Percentiles rank a stretch among this genome's conserved stretches.
These are phyloP conservation scores for Abortiporus biennis DNA, from an alignment of 1,284 basidiomycete genomes.

Conservation along the genomic window DNA sequence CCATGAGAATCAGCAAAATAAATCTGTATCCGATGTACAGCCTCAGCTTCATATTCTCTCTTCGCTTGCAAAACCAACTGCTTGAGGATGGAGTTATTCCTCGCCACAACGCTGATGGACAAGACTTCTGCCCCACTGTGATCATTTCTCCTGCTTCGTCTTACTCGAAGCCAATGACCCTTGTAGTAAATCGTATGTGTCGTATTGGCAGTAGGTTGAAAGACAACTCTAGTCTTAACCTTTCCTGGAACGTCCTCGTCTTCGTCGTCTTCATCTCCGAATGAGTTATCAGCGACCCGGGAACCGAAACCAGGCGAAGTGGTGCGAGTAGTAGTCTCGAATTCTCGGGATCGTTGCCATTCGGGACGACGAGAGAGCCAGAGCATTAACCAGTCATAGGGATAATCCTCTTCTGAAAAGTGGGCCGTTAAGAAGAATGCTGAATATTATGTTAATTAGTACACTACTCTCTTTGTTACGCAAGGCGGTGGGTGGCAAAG, in stretches of 20 bases:
- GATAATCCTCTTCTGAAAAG: conserved; percentile 80
- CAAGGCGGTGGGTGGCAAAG: too few species aligned
- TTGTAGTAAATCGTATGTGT: conserved; percentile 81
- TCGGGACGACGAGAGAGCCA: conserved; percentile 76
- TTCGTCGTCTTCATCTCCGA: conserved; percentile 52
- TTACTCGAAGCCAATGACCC: conserved; percentile 74
- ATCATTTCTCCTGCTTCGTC: conserved; percentile 59
- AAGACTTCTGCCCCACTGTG: conserved; percentile 62
- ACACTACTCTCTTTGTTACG: too few species aligned
- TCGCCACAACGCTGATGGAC: conserved; percentile 75
- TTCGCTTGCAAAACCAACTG: conserved; percentile 85
- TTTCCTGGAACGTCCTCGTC: conserved; percentile 54
- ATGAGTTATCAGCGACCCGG: conserved; percentile 47
- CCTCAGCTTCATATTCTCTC: conserved; percentile 77
- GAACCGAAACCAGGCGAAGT: conserved; percentile 43
- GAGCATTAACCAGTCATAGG: conserved; percentile 79
- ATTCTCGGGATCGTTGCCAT: conserved; percentile 80
- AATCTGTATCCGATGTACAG: conserved; percentile 77
- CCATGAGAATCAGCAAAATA: conserved; percentile 85
- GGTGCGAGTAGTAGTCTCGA: conserved; percentile 75
- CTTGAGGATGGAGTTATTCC: conserved; percentile 74
- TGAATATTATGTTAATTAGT: conserved; percentile 24
- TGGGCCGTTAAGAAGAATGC: conserved; percentile 83
- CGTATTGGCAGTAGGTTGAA: conserved; percentile 78
- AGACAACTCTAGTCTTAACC: conserved; percentile 73